These are phyloP conservation scores for Chenopodium quinoa DNA, from an alignment of 148 eudicot species.

Conservation along the genomic window DNA sequence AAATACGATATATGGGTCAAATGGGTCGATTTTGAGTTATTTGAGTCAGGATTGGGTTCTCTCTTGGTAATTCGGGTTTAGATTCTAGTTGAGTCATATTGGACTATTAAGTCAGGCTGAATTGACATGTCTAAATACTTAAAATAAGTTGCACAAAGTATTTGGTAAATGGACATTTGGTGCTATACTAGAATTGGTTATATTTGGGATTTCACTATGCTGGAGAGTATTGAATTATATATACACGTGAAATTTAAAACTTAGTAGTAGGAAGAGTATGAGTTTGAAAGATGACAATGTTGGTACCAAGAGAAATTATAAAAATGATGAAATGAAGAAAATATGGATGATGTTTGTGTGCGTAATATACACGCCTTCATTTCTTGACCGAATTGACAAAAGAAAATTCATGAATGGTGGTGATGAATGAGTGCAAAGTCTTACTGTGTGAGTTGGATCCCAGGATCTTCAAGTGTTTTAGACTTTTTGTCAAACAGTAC, in stretches of 20 bases:
- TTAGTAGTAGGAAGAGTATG: not conserved
- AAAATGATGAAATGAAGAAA: not conserved
- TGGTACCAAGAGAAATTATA: not conserved
- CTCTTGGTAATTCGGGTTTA: too few species aligned
- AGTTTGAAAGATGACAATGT: not conserved
- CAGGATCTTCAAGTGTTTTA: not conserved
- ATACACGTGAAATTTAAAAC: not conserved
- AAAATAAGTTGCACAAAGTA: too few species aligned
- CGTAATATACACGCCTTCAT: conserved; percentile 7
- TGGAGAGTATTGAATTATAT: not conserved
- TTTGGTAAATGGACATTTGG: not conserved
- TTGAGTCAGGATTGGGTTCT: too few species aligned
- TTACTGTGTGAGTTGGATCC: not conserved
- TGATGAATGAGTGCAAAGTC: conserved; percentile 23
- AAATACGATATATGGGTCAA: too few species aligned
- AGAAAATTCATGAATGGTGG: not conserved
- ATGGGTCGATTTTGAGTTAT: too few species aligned
- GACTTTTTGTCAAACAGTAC: too few species aligned
- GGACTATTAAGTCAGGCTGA: too few species aligned
- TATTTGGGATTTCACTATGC: not conserved
- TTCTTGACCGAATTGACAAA: conserved; percentile 7
- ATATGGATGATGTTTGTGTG: not conserved
- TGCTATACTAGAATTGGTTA: too few species aligned
- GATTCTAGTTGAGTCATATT: too few species aligned
- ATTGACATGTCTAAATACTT: too few species aligned